Base-by-base conservation (phyloP, 2,329 filamentous ascomycete species). In the Aspergillus texensis region DNA sequence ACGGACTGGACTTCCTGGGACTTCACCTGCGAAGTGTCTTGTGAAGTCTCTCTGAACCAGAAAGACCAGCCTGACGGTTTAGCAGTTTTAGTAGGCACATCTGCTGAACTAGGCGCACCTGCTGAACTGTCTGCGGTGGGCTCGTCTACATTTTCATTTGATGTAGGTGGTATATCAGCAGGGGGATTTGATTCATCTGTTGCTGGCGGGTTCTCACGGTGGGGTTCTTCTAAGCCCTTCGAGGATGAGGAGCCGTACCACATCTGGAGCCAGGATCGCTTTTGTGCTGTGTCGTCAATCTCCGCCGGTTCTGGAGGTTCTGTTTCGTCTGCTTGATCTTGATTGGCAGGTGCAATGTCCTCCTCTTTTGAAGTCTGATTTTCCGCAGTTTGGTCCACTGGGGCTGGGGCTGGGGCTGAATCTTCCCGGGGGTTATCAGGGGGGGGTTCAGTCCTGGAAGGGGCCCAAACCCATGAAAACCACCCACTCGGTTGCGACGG, bases 241-340 rank as follows among this genome's bases (percentile, higher is more conserved):
- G 70, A 58, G 28, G 71, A 65, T 28, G 67, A 67, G 14, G 70
- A 67, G 50, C 76, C 75, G 62, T 75, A 75, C 79, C 77, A 81
- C 75, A 82, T 79, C 62, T 81, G 79, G 62, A 81, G 72, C 80
- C 79, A 82, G 50, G 78, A 80, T 58, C 78, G 74, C 62, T 78
- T 81, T 45, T 75, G 74, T 32, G 75, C 61, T 14, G 58, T 66
- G 4, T 71, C 62, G 8, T 52, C 46, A 3, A 67, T 61, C 39
- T 69, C 66, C 14, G 61, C 43, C 34, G 61, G 52, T 48, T 67
- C 61, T 6, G 61, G 36, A 45, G 63, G 63, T 50, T 58, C 58
- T 21, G 67, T 64, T 53, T 62, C 56, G 14, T 68, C 64, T 24
- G 60, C 58, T 50, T 58, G 6, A 19, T 50, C 64, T 34, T 62